Conservation (phyloP, 2,329 filamentous ascomycete genomes). For the Colletotrichum aenigma region DNA sequence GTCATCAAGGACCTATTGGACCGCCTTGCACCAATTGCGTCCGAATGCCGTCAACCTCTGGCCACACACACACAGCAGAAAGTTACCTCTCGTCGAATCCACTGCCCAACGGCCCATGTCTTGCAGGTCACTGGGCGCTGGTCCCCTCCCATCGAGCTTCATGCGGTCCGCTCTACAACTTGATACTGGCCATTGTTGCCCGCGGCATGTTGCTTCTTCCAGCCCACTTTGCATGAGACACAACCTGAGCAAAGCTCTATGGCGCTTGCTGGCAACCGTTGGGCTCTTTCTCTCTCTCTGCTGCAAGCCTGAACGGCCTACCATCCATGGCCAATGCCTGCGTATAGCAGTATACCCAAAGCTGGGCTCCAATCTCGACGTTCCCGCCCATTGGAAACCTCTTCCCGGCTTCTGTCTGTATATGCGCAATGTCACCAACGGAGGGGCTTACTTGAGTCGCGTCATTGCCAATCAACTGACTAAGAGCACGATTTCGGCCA, state of each 20-base stretch:
- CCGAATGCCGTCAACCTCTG: background rate
- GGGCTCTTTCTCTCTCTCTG: background rate
- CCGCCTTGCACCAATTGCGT: background rate
- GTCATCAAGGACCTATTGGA: background rate
- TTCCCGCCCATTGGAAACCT: background rate
- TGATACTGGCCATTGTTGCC: background rate
- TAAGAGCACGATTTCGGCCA: background rate
- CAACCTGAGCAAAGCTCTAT: background rate
- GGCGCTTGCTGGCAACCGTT: background rate
- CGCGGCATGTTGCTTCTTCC: background rate
- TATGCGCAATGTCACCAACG: background rate
- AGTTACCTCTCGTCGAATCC: background rate
- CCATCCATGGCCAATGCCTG: background rate
- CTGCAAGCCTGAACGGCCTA: background rate
- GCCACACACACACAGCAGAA: background rate
- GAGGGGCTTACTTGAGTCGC: slow-evolving; percentile 5
- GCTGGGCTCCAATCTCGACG: background rate
- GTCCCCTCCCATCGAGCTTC: background rate
- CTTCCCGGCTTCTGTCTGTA: background rate
- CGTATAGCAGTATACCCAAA: background rate
- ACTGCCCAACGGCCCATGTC: background rate
- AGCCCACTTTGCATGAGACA: background rate
- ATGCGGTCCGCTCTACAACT: background rate
- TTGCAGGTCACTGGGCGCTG: background rate
- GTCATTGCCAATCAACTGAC: slow-evolving; percentile 4